phyloP scores from a whole-genome alignment of 2,329 filamentous ascomycete genomes.

The Exutisphaerella laricina region DNA sequence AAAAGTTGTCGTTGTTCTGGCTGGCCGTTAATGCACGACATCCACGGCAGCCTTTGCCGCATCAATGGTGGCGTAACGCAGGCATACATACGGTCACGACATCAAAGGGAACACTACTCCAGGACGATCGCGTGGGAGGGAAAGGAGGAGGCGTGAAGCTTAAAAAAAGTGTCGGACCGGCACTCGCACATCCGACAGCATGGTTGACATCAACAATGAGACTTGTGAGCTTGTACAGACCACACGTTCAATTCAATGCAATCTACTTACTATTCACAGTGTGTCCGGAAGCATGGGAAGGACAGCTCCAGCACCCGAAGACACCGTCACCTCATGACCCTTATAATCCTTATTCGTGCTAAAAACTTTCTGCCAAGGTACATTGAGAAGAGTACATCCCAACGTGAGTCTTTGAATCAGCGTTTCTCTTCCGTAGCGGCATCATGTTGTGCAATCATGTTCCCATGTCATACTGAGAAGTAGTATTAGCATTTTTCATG shows the following conservation, averaged over 20 bases:
- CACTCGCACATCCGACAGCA: too few species aligned
- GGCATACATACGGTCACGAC: too few species aligned
- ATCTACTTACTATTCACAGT: conserved; percentile 17
- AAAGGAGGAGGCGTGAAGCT: not conserved
- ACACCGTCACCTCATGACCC: conserved; percentile 9
- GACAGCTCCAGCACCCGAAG: conserved; percentile 11
- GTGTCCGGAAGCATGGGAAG: conserved; percentile 12
- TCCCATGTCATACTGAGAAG: conserved; percentile 13
- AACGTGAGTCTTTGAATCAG: conserved; percentile 9
- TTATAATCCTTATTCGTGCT: conserved; percentile 1
- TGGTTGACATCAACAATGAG: not conserved
- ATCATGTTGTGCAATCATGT: conserved; percentile 18
- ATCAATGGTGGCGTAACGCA: too few species aligned
- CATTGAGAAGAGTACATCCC: conserved; percentile 16
- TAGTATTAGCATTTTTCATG: not conserved
- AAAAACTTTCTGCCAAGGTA: conserved; percentile 12
- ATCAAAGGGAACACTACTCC: too few species aligned
- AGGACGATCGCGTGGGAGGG: not conserved
- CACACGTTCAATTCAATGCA: not conserved
- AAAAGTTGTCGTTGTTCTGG: too few species aligned
- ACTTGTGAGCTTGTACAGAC: not conserved
- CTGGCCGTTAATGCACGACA: too few species aligned
- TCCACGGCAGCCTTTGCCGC: too few species aligned
- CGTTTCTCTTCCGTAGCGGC: conserved; percentile 14
- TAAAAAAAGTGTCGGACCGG: not conserved